Conservation (phyloP, 768 basidiomycete genomes). For the Mrakia frigida region DNA sequence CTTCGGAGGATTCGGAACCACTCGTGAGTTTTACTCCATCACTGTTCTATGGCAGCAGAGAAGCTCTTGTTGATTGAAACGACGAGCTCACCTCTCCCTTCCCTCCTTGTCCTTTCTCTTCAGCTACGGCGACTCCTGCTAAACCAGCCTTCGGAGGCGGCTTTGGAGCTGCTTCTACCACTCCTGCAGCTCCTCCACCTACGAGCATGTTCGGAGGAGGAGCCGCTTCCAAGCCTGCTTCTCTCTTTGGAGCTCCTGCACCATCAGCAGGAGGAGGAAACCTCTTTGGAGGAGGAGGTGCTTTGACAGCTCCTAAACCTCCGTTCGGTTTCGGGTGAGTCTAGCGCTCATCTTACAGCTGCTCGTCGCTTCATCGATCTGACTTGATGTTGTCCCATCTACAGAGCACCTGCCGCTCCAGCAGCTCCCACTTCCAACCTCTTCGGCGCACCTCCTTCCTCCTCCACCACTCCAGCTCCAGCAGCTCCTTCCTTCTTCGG, state of each 20-base stretch:
- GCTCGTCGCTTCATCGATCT: neutral
- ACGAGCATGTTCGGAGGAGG: slow-evolving; percentile 25
- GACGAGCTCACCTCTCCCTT: neutral
- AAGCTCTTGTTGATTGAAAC: neutral
- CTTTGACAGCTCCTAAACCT: slow-evolving; percentile 7
- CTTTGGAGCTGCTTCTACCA: slow-evolving; percentile 14
- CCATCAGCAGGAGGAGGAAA: neutral
- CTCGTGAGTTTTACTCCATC: neutral
- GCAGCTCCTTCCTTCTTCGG: slow-evolving; percentile 9
- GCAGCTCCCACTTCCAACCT: slow-evolving; percentile 14
- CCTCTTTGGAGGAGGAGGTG: slow-evolving; percentile 1
- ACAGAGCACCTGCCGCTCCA: slow-evolving; percentile 16
- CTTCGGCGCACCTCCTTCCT: slow-evolving; percentile 7
- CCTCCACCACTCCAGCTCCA: slow-evolving; percentile 1
- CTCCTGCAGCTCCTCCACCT: slow-evolving; percentile 26
- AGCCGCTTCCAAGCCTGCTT: slow-evolving; percentile 7
- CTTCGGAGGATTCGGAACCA: neutral
- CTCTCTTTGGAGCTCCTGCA: slow-evolving; percentile 29
- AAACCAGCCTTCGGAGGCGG: slow-evolving; percentile 26
- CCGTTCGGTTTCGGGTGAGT: slow-evolving; percentile 10
- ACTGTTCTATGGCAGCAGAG: neutral
- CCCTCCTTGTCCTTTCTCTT: neutral
- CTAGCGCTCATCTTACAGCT: too few relatives aligned
- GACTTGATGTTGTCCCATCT: neutral
- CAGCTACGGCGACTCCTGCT: slow-evolving; percentile 25